Conservation (phyloP, 2,329 filamentous ascomycete species). For the Alternaria triticina region DNA sequence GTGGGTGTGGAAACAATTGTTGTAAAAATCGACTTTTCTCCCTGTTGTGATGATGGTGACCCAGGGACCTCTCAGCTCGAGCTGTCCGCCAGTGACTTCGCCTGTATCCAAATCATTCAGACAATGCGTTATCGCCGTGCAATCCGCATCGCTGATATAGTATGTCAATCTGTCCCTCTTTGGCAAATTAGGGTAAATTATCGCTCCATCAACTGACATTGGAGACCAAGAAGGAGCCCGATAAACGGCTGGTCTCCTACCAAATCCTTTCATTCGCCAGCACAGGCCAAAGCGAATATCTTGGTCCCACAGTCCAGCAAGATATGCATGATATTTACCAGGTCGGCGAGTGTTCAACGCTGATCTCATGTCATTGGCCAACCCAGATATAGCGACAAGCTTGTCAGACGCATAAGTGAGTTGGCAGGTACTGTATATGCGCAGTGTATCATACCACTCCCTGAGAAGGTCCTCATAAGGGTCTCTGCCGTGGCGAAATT, state of each 20-base stretch:
- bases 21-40: too few relatives aligned
- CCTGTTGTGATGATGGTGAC: too few relatives aligned
- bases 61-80: background rate
- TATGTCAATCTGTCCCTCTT: too few relatives aligned
- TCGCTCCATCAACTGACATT: background rate
- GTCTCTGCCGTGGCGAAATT: too few relatives aligned
- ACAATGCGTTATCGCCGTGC: background rate
- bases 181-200: too few relatives aligned
- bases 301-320: background rate
- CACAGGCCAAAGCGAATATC: background rate
- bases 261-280: accelerated
- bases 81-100: background rate
- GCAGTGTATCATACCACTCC: background rate
- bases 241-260: background rate
- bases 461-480: background rate
- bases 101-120: background rate
- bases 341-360: background rate
- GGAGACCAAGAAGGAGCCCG: background rate
- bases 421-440: background rate
- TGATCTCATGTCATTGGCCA: background rate
- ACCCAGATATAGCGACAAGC: background rate
- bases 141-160: background rate
- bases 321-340: background rate
- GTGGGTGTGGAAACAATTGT: too few relatives aligned
- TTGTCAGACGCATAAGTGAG: background rate